Base-by-base conservation (phyloP, 192 early-diverging fungal species). In the Oehlia diaphana region DNA sequence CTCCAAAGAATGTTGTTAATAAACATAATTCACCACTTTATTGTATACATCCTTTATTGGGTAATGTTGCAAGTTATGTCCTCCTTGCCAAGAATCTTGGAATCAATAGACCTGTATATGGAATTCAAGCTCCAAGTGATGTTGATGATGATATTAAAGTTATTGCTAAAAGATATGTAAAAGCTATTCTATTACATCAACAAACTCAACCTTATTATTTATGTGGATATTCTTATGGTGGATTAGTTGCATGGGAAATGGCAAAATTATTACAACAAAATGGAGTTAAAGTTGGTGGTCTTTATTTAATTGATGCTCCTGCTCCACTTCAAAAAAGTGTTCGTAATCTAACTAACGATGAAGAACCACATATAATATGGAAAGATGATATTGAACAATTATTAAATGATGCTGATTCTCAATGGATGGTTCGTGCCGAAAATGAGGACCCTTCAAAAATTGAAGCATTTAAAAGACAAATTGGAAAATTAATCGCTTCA, bases 181-280 rank as follows among this genome's bases (percentile, higher is more conserved):
- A 42, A 10, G 26, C 21, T 7, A 23, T 77, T 9, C 75, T 65
- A 65, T 13, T 44, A 26, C 16, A 42, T 63, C 69, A 80, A 31
- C 58, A 44, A 31, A 23, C 19, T 13, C 70, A 71, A 4, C 70
- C 79, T 23, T 80, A 80, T 31, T 72, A 63, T 73, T 37, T 80
- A 62, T 70, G 79, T 44, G 79, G 79, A 71, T 80, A 72, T 50
- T 66, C 63, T 19, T 80, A 70, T 72, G 79, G 79, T 35, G 79
- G 79, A 21, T 71, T 80, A 50, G 35, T 80, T 42, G 79, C 79
- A 26, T 62, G 68, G 68, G 79, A 80, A 80, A 72, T 72, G 71
- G 37, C 79, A 6, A 80, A 28, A 26, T 28, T 61, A 42, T 47
- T 80, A 35, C 14, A 44, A 63, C 21, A n/a, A 19, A 64, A 14